Base-by-base conservation (phyloP, 1,284 basidiomycete genomes). In the Papiliotrema nemorosa region DNA sequence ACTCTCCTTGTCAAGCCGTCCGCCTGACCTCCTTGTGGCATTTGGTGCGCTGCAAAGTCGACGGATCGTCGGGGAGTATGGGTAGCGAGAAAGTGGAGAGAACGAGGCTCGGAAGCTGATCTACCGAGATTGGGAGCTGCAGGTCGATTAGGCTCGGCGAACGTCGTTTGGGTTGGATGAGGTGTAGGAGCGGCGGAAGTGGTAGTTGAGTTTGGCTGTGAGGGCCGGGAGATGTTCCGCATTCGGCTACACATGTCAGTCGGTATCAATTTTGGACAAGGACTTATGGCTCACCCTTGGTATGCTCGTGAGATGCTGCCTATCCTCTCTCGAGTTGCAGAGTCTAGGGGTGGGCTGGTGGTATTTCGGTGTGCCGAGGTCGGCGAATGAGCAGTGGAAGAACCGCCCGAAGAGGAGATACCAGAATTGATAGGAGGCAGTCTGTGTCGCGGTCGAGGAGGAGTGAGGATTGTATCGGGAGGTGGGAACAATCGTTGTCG, bases 241-340 rank as follows among this genome's bases (percentile, higher is more conserved):
- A 50, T 50, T 2, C 41, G 41, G n/a, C 49, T 50, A 25, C 22
- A 16, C 20, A 16, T 3, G 31, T 44, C 7, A 39, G 45, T n/a
- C 35, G 29, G 18, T 24, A 14, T 5, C 13, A 22, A 13, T 38
- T 38, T 6, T 20, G 9, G 25, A 14, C 39, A 22, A 24, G 10
- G 39, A 40, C 13, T 5, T 10, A 26, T 13, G 40, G 25, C 35
- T 27, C 18, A 50, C 49, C 41, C 41, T 25, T 50, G 49, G 39
- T 44, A 44, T 14, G 49, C 49, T 33, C 49, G 7, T 2, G 49
- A 50, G n/a, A 50, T 50, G 38, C 41, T 50, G 10, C 49, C 49
- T 18, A 50, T 44, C 24, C 49, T 35, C 20, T 50, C 49, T 27
- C 49, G 21, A 14, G 21, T 44, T 6, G 3, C 25, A 4, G 25